Conservation (phyloP, 148 eudicot species). For the Vaccinium darrowii region DNA sequence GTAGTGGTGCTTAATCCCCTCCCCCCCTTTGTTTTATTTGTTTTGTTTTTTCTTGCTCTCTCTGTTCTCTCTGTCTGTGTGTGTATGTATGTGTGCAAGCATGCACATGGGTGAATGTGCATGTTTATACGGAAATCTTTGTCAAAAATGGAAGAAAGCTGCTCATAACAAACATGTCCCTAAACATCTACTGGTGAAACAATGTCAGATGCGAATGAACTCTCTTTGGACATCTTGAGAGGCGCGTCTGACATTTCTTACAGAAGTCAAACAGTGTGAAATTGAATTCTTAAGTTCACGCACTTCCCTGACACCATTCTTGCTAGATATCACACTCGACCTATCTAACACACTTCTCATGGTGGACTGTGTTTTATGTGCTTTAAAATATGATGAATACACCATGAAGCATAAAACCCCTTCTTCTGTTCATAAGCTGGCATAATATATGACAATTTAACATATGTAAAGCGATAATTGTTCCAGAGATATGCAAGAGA, state of each 20-base stretch:
- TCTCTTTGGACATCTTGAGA: neutral
- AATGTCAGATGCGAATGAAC: neutral
- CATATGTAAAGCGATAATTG: neutral
- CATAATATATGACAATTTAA: neutral
- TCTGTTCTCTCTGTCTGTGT: neutral
- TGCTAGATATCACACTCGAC: neutral
- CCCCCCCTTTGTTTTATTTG: neutral
- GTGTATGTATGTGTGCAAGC: too few relatives aligned
- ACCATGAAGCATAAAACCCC: neutral
- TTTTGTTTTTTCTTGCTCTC: neutral
- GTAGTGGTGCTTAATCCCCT: constrained; percentile 1
- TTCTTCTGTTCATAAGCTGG: neutral
- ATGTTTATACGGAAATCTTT: neutral
- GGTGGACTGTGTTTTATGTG: neutral
- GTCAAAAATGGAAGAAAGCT: neutral
- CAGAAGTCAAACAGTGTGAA: neutral
- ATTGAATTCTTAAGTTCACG: neutral
- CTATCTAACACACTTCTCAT: neutral
- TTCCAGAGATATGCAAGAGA: neutral
- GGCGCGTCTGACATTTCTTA: neutral
- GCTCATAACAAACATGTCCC: neutral
- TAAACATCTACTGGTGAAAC: neutral
- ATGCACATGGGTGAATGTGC: neutral
- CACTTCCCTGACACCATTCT: neutral
- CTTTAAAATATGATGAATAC: neutral